phyloP scores from a whole-genome alignment of 768 basidiomycete genomes.

The Gloeophyllum trabeum region DNA sequence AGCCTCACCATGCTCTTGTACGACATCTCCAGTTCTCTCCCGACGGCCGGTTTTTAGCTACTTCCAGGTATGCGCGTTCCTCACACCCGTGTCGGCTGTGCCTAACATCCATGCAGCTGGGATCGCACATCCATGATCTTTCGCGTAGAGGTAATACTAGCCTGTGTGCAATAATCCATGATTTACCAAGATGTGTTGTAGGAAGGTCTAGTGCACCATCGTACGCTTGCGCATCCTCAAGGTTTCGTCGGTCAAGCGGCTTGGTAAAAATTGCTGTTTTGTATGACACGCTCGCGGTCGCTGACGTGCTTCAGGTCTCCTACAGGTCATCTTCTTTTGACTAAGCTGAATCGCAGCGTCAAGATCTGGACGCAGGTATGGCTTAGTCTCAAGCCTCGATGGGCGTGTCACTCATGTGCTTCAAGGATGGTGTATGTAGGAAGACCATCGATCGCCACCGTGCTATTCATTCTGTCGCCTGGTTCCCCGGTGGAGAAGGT shows the following conservation, averaged over 20 bases:
- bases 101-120: slow-evolving; percentile 32
- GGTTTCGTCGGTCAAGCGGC: slow-evolving; percentile 74
- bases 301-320: slow-evolving; percentile 40
- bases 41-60: slow-evolving; percentile 63
- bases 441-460: slow-evolving; percentile 49
- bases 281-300: background rate
- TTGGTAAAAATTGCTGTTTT: slow-evolving; percentile 29
- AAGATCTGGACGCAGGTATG: slow-evolving; percentile 66
- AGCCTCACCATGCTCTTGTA: slow-evolving; percentile 57
- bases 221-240: slow-evolving; percentile 52
- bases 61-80: slow-evolving; percentile 38
- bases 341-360: slow-evolving; percentile 51
- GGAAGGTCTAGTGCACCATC: slow-evolving; percentile 50
- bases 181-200: slow-evolving; percentile 14
- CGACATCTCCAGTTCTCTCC: slow-evolving; percentile 69
- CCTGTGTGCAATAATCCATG: background rate
- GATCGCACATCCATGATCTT: slow-evolving; percentile 61
- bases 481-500: slow-evolving; percentile 60
- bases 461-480: slow-evolving; percentile 51
- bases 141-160: slow-evolving; percentile 40
- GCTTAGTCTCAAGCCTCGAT: background rate
- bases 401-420: background rate
- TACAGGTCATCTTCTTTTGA: slow-evolving; percentile 46
- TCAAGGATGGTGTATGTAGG: slow-evolving; percentile 56
- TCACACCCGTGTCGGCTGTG: slow-evolving; percentile 3